phyloP scores from a whole-genome alignment of 2,329 filamentous ascomycete species.

The Aspergillus latus region DNA sequence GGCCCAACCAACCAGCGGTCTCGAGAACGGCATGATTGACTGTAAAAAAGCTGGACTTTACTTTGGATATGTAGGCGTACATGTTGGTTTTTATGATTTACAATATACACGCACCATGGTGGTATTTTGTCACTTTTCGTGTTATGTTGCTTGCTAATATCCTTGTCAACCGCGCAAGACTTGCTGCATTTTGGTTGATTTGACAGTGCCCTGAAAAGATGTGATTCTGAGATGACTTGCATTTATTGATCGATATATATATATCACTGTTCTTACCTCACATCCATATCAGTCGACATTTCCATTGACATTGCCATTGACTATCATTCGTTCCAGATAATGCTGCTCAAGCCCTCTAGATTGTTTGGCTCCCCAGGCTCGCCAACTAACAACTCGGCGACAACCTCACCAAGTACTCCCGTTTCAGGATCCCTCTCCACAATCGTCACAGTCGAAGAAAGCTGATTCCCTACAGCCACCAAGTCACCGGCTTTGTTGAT shows the following conservation, averaged over 20 bases:
- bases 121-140: constrained; percentile 1
- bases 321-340: constrained; percentile 35
- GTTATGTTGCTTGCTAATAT: not conserved
- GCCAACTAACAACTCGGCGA: constrained; percentile 34
- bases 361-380: constrained; percentile 27
- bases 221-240: not conserved
- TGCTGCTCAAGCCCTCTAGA: constrained; percentile 35
- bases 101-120: constrained; percentile 21
- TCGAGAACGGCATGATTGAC: not conserved
- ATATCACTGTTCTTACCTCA: not conserved
- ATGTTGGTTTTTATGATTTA: constrained; percentile 5
- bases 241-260: not conserved
- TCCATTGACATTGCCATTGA: not conserved
- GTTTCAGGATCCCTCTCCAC: constrained; percentile 60
- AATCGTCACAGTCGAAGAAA: constrained; percentile 60
- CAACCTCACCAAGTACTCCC: constrained; percentile 55
- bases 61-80: constrained; percentile 10
- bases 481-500: constrained; percentile 64
- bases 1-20: constrained; percentile 18
- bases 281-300: not conserved
- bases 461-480: constrained; percentile 66
- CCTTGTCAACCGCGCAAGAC: not conserved
- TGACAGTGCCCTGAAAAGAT: not conserved
- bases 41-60: constrained; percentile 30
- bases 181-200: not conserved